Percentiles rank a stretch among this genome's conserved stretches.
Evolutionary conservation across 2,329 filamentous ascomycete genomes (phyloP).

Genomic region (Talaromyces sp.): DNA sequence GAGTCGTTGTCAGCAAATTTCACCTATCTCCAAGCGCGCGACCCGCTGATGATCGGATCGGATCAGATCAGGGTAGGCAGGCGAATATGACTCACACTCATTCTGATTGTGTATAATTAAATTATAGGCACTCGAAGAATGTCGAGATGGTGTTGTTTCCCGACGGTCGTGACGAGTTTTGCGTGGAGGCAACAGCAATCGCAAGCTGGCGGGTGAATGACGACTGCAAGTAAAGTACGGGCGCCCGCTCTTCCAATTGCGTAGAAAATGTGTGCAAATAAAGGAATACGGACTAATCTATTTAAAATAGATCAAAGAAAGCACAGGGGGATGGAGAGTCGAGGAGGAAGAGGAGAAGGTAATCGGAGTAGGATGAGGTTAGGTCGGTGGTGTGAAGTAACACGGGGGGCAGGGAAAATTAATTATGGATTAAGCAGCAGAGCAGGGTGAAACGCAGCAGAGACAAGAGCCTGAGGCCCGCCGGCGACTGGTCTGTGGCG

Average conservation of each 20-base stretch:
- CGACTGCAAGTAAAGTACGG: background rate
- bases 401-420: slow-evolving; percentile 9
- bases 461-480: background rate
- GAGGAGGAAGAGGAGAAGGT: background rate
- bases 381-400: background rate
- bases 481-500: slow-evolving; percentile 6
- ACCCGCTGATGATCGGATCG: background rate
- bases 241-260: background rate
- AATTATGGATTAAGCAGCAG: background rate
- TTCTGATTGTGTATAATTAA: background rate
- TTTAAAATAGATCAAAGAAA: background rate
- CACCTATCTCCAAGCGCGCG: background rate
- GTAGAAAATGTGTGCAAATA: background rate
- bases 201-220: slow-evolving; percentile 2
- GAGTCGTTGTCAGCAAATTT: background rate
- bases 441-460: slow-evolving; percentile 4
- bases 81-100: slow-evolving; percentile 13
- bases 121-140: background rate
- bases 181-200: slow-evolving; percentile 13
- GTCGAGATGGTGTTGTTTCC: background rate
- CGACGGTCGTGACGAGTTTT: background rate
- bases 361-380: background rate
- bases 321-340: background rate
- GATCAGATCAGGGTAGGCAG: background rate
- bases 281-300: background rate